Evolutionary conservation across 768 basidiomycete genomes (phyloP).

Genomic region (Cytidiella melzeri): DNA sequence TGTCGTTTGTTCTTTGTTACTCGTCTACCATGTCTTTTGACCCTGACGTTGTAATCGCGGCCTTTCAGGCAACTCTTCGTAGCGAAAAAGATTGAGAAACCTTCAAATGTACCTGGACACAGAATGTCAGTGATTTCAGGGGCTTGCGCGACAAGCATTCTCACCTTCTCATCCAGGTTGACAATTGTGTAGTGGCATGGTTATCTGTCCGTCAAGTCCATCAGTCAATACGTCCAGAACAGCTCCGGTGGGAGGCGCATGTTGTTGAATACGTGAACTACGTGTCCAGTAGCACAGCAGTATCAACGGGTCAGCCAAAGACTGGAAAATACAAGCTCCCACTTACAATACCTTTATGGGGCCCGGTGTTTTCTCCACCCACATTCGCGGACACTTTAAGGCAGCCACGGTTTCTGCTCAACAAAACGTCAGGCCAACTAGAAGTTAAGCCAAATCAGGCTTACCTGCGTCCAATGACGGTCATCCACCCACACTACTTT

Average conservation of each 20-base stretch:
- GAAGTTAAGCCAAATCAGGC: no score
- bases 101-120: neutral
- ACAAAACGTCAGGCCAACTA: neutral
- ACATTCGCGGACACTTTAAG: neutral
- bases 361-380: neutral
- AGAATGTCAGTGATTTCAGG: neutral
- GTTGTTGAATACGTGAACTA: slow-evolving; percentile 20
- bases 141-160: no score
- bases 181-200: neutral
- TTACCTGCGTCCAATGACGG: no score
- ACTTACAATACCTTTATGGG: neutral
- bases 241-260: slow-evolving; percentile 19
- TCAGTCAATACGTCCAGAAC: slow-evolving; percentile 5
- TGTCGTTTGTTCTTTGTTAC: no score
- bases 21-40: neutral
- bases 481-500: no score
- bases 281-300: no score
- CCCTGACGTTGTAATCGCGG: neutral
- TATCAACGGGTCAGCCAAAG: slow-evolving; percentile 15
- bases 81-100: neutral
- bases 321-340: slow-evolving; percentile 17
- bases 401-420: neutral
- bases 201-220: neutral
- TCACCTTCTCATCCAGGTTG: neutral
- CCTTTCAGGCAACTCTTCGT: neutral